A percentile compares a stretch with the other conserved stretches of the same genome.
Conservation (phyloP, 1,284 basidiomycete genomes). For the Sanghuangporus baumii region DNA sequence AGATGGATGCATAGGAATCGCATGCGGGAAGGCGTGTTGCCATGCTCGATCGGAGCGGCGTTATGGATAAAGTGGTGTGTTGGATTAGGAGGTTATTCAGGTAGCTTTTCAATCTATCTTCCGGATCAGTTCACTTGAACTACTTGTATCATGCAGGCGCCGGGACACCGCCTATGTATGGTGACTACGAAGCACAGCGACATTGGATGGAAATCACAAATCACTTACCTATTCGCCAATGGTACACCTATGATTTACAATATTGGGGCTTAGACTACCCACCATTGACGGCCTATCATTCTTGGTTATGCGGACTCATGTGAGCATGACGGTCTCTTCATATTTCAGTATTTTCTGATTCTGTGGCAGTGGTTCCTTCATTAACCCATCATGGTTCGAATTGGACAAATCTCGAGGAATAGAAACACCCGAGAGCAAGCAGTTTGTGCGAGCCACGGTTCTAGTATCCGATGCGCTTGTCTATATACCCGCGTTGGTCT, state of each 20-base stretch:
- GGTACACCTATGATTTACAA: constrained; percentile 83
- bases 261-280: constrained; percentile 96
- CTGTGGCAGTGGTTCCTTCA: constrained; percentile 50
- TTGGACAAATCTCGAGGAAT: constrained; percentile 73
- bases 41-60: constrained; percentile 44
- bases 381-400: constrained; percentile 73
- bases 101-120: constrained; percentile 33
- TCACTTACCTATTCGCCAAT: constrained; percentile 66
- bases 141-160: constrained; percentile 43
- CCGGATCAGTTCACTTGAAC: background rate
- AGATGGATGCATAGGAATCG: constrained; percentile 71
- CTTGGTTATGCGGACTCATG: constrained; percentile 72
- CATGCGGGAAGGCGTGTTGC: constrained; percentile 54
- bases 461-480: constrained; percentile 63
- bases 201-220: constrained; percentile 92
- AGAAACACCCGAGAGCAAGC: constrained; percentile 60
- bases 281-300: constrained; percentile 84
- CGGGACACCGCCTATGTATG: constrained; percentile 74
- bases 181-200: constrained; percentile 90
- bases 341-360: background rate
- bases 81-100: constrained; percentile 77
- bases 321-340: constrained; percentile 22
- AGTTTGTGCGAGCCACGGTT: constrained; percentile 81
- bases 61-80: constrained; percentile 61
- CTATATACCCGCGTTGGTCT: constrained; percentile 69